These are phyloP conservation scores for Septoria linicola DNA, from an alignment of 2,329 filamentous ascomycete species.

Conservation along the genomic window DNA sequence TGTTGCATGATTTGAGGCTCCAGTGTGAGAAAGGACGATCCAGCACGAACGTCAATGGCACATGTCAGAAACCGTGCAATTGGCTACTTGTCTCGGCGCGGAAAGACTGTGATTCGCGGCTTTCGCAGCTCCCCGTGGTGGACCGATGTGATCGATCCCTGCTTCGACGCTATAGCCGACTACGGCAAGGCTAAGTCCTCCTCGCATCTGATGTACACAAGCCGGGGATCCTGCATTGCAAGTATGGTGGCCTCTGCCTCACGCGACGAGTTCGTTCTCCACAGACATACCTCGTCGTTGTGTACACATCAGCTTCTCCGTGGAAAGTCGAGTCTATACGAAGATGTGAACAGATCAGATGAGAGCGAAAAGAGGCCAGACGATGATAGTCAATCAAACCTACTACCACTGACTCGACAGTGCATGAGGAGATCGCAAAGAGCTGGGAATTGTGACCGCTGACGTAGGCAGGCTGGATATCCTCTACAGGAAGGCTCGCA, in stretches of 20 bases:
- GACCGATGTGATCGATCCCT: neutral
- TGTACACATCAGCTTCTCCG: neutral
- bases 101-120: neutral
- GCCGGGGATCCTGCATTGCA: neutral
- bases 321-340: too few species aligned
- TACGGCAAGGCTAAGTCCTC: neutral
- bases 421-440: conserved; percentile 17
- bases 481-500: conserved; percentile 13
- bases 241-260: neutral
- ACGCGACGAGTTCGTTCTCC: neutral
- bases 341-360: neutral
- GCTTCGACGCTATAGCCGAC: neutral
- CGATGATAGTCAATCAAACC: conserved; percentile 20
- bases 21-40: too few species aligned
- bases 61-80: too few species aligned
- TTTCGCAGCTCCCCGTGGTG: neutral
- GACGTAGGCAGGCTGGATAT: conserved; percentile 20
- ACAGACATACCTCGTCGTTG: neutral
- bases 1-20: too few species aligned
- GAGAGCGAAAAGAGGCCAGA: neutral
- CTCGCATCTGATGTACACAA: neutral
- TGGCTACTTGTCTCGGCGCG: too few species aligned
- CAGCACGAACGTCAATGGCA: too few species aligned
- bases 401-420: conserved; percentile 25
- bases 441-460: conserved; percentile 14